A percentile compares a stretch with the other conserved stretches of the same genome.
phyloP scores from a whole-genome alignment of 148 eudicot genomes.

The Chenopodium berlandieri region DNA sequence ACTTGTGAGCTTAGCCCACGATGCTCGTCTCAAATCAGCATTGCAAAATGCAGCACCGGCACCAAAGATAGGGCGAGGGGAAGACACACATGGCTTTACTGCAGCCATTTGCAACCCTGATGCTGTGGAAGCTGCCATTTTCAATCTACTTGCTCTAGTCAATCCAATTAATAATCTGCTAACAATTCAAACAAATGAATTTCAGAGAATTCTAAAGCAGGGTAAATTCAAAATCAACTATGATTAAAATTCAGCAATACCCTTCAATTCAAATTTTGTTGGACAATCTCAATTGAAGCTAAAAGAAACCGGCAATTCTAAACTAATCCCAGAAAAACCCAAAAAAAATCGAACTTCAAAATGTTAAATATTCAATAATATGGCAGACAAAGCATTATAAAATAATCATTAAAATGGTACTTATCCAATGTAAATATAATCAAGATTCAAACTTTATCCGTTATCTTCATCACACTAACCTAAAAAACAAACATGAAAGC shows the following conservation, averaged over 20 bases:
- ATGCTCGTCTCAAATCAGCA: constrained; percentile 28
- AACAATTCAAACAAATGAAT: background rate
- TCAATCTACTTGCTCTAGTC: constrained; percentile 16
- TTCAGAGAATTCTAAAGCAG: background rate
- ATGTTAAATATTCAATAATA: background rate
- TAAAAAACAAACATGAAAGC: background rate
- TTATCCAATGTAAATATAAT: background rate
- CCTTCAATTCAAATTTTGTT: background rate
- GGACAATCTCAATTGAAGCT: background rate
- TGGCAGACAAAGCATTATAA: background rate
- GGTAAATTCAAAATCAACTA: background rate
- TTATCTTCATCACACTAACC: background rate
- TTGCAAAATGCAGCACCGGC: constrained; percentile 40
- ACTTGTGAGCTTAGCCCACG: constrained; percentile 56
- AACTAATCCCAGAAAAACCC: background rate
- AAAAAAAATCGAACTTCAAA: background rate
- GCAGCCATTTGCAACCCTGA: constrained; percentile 59
- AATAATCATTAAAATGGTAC: background rate
- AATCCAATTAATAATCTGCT: constrained; percentile 17
- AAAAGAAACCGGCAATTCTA: background rate
- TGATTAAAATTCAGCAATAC: background rate
- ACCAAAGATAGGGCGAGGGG: constrained; percentile 39
- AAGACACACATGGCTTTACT: constrained; percentile 46
- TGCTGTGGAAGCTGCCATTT: constrained; percentile 72
- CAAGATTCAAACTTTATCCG: background rate